Evolutionary conservation across 2,329 filamentous ascomycete genomes (phyloP).

Genomic region (Arthrobotrys iridis): DNA sequence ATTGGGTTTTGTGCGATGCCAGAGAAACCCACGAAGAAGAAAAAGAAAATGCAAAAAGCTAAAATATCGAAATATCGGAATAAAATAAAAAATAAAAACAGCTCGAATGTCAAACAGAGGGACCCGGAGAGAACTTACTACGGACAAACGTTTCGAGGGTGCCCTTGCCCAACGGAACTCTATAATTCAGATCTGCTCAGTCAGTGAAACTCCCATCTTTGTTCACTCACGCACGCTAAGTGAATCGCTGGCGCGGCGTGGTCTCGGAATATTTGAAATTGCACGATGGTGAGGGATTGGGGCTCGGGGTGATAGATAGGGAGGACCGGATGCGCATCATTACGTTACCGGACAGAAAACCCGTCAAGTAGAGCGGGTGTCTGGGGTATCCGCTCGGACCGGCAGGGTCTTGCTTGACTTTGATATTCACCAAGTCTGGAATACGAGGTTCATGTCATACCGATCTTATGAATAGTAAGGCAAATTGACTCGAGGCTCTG

Average conservation of each 20-base stretch:
- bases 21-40: neutral
- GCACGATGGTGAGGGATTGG: slow-evolving; percentile 14
- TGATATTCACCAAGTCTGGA: slow-evolving; percentile 13
- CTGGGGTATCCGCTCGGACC: slow-evolving; percentile 31
- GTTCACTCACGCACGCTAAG: neutral
- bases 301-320: slow-evolving; percentile 12
- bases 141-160: neutral
- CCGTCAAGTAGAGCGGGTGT: slow-evolving; percentile 19
- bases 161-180: neutral
- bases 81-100: slow-evolving; percentile 16
- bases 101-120: slow-evolving; percentile 11
- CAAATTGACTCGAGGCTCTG: slow-evolving; percentile 21
- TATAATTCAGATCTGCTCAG: neutral
- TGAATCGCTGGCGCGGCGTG: neutral
- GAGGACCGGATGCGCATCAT: slow-evolving; percentile 33
- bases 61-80: slow-evolving; percentile 12
- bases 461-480: slow-evolving; percentile 18
- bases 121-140: neutral
- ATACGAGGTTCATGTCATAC: slow-evolving; percentile 42
- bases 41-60: neutral
- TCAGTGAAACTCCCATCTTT: slow-evolving; percentile 3
- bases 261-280: slow-evolving; percentile 7
- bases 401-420: slow-evolving; percentile 36
- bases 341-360: slow-evolving; percentile 42
- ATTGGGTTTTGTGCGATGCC: slow-evolving; percentile 5